Conservation (phyloP, 352 stramenopile species). For the Phytophthora rubi region DNA sequence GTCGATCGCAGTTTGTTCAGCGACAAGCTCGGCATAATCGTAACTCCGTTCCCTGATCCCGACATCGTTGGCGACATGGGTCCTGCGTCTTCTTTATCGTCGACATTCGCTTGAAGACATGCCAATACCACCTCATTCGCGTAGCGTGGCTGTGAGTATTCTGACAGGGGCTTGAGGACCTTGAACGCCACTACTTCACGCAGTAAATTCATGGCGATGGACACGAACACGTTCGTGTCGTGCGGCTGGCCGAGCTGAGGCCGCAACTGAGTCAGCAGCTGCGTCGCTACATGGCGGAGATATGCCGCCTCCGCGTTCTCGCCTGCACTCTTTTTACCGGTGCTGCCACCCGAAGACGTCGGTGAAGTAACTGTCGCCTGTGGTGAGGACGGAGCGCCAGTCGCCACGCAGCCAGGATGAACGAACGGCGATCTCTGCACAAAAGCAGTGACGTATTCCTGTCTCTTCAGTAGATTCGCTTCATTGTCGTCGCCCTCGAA, state of each 20-base stretch:
- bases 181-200: slow-evolving; percentile 71
- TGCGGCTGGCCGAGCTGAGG: slow-evolving; percentile 63
- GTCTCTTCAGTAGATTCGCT: slow-evolving; percentile 53
- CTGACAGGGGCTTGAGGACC: slow-evolving; percentile 67
- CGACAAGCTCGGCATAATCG: slow-evolving; percentile 44
- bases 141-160: slow-evolving; percentile 75
- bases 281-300: slow-evolving; percentile 68
- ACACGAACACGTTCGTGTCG: slow-evolving; percentile 68
- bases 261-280: slow-evolving; percentile 70
- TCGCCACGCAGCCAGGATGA: slow-evolving; percentile 66
- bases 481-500: slow-evolving; percentile 69
- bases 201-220: slow-evolving; percentile 69
- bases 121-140: slow-evolving; percentile 70
- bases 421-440: slow-evolving; percentile 69
- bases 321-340: slow-evolving; percentile 29
- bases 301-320: slow-evolving; percentile 64
- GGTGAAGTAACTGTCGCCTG: neutral
- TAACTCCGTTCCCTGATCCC: slow-evolving; percentile 24
- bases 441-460: slow-evolving; percentile 62
- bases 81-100: slow-evolving; percentile 41
- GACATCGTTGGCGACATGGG: slow-evolving; percentile 19
- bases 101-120: slow-evolving; percentile 42
- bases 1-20: slow-evolving; percentile 66
- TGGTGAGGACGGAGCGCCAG: slow-evolving; percentile 11
- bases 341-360: slow-evolving; percentile 4